Base-by-base conservation (phyloP, 2,329 filamentous ascomycete genomes). In the Colletotrichum graminicola region DNA sequence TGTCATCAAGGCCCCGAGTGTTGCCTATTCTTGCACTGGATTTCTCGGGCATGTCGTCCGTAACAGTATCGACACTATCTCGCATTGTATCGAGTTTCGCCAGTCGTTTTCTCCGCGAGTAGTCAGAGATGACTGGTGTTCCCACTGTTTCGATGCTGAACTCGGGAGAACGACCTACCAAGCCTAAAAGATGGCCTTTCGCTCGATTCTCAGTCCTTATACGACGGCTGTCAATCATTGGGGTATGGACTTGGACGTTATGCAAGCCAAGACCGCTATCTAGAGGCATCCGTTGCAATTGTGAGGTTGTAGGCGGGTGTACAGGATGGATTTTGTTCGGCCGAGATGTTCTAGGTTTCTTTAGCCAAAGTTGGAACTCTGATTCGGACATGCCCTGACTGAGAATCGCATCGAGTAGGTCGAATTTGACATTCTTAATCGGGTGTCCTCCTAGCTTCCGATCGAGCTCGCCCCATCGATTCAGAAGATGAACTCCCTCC, bases 381-480 rank as follows among this genome's bases (percentile, higher is more conserved):
- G 14, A 2, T 16, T 59, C 11, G 10, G 66, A 43, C 52, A 59
- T n/a, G 16, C 26, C 54, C 8, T 8, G 26, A 29, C 34, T 18
- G 10, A 65, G 54, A 45, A 66, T 52, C 36, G 45, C 66, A 14
- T 69, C 54, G 16, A 60, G 39, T 5, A 69, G 36, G 2, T 59
- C n/a, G 21, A 32, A 36, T 6, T 66, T 34, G 0, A 26, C 45
- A 7, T 11, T 59, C 12, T n/a, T 6, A 5, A 66, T 36, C 8
- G 29, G 34, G 1, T 51, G 23, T 26, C 59, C 43, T 45, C 3
- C 29, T 1, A 3, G 29, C 12, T 51, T n/a, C 1, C n/a, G 12
- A 26, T 62, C 59, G 10, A 23, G 3, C 55, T 14, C 29, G 32
- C 7, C 29, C 43, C 14, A 11, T 39, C 45, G 26, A 26, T 65